These are phyloP conservation scores for Syzygium grande DNA, from an alignment of 345 rosid species.

Conservation along the genomic window DNA sequence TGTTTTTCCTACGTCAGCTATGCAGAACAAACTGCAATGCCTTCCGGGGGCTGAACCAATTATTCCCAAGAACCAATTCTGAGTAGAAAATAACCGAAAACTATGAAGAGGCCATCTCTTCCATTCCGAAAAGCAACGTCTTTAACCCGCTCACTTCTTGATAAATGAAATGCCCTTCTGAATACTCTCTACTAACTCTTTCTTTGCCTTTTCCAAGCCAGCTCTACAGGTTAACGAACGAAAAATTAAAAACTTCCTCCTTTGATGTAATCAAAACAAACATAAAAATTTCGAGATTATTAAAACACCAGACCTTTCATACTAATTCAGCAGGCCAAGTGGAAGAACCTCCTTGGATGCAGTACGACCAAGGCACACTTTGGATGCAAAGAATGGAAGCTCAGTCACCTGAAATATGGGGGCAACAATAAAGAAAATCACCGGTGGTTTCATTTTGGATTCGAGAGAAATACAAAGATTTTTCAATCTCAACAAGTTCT, in stretches of 20 bases:
- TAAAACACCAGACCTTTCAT: slow-evolving; percentile 45
- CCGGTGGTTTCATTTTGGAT: rapidly evolving
- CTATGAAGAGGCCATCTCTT: neutral
- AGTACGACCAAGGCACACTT: slow-evolving; percentile 54
- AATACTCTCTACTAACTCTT: slow-evolving; percentile 69
- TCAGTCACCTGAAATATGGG: slow-evolving; percentile 61
- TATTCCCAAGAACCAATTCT: neutral
- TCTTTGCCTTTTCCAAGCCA: slow-evolving; percentile 78
- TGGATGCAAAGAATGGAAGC: slow-evolving; percentile 89
- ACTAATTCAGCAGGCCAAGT: slow-evolving; percentile 74
- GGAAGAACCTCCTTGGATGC: slow-evolving; percentile 62
- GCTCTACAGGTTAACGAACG: neutral
- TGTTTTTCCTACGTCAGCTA: neutral
- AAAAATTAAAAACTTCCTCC: neutral
- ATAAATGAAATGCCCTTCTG: slow-evolving; percentile 26
- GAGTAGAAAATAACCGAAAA: neutral
- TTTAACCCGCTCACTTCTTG: slow-evolving; percentile 31
- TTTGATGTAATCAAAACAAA: neutral
- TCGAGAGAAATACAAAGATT: neutral
- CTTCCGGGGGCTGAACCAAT: neutral
- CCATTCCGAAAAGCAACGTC: neutral
- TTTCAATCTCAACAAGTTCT: neutral
- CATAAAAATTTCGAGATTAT: neutral
- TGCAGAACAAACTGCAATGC: neutral
- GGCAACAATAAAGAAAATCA: neutral